phyloP scores from a whole-genome alignment of 345 rosid species.

The Salix caprea region DNA sequence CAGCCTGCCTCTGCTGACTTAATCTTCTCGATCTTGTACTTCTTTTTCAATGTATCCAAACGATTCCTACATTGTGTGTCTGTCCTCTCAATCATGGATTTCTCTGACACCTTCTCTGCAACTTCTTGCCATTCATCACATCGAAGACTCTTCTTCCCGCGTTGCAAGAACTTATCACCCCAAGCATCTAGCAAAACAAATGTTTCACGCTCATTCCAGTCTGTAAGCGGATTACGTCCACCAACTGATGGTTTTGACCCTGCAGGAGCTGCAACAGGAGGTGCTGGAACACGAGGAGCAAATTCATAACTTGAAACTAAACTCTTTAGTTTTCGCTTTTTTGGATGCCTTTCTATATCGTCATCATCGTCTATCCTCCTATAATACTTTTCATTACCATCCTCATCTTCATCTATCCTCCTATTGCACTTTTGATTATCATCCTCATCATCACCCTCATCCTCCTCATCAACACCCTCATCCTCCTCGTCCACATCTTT shows the following conservation, averaged over 20 bases:
- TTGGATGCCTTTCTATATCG: slow-evolving; percentile 50
- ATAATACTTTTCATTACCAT: slow-evolving; percentile 24
- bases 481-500: slow-evolving; percentile 35
- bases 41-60: slow-evolving; percentile 85
- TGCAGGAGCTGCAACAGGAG: slow-evolving; percentile 23
- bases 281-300: slow-evolving; percentile 63
- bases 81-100: slow-evolving; percentile 61
- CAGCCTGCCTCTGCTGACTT: slow-evolving; percentile 40
- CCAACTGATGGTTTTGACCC: slow-evolving; percentile 44
- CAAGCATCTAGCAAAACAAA: slow-evolving; percentile 78
- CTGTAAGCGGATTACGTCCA: slow-evolving; percentile 57
- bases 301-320: slow-evolving; percentile 70
- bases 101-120: slow-evolving; percentile 85
- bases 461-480: slow-evolving; percentile 31
- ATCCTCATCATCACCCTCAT: slow-evolving; percentile 30
- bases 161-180: slow-evolving; percentile 84
- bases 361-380: slow-evolving; percentile 5
- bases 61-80: slow-evolving; percentile 88
- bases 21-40: slow-evolving; percentile 82
- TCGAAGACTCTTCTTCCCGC: slow-evolving; percentile 84
- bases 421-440: slow-evolving; percentile 26
- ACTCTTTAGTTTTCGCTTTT: slow-evolving; percentile 72
- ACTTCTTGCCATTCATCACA: slow-evolving; percentile 96
- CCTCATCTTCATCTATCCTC: slow-evolving; percentile 23
- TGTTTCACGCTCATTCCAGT: slow-evolving; percentile 90